These are phyloP conservation scores for Penicillium sp. DNA, from an alignment of 2,329 filamentous ascomycete genomes.

Conservation along the genomic window DNA sequence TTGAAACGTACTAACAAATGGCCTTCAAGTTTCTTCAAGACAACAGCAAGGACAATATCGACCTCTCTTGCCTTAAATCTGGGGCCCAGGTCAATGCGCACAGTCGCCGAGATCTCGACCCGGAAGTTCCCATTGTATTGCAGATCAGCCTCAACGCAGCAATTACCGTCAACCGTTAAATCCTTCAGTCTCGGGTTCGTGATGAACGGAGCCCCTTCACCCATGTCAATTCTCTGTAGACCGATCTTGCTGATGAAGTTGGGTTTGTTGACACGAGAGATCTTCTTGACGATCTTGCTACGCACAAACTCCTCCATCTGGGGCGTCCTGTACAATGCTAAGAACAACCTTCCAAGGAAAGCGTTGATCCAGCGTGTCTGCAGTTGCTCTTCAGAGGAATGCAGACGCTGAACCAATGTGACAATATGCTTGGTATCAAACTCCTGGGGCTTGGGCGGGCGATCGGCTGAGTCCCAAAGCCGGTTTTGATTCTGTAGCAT, in stretches of 20 bases:
- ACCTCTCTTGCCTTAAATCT: constrained; percentile 90
- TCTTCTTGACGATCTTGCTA: constrained; percentile 92
- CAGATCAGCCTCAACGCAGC: constrained; percentile 80
- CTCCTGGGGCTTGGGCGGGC: constrained; percentile 66
- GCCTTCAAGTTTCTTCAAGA: constrained; percentile 80
- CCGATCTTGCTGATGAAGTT: constrained; percentile 81
- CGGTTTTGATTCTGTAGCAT: constrained; percentile 81
- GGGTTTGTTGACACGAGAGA: constrained; percentile 87
- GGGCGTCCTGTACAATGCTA: constrained; percentile 80
- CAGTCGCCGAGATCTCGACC: constrained; percentile 87
- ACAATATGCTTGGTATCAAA: constrained; percentile 88
- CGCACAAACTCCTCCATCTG: constrained; percentile 77
- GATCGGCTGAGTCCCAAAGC: constrained; percentile 55
- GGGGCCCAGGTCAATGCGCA: constrained; percentile 82
- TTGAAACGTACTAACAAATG: constrained; percentile 85
- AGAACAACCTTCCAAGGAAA: constrained; percentile 80
- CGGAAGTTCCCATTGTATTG: constrained; percentile 87
- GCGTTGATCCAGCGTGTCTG: constrained; percentile 95
- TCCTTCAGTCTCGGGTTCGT: constrained; percentile 87
- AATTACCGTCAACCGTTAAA: constrained; percentile 86
- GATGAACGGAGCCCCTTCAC: constrained; percentile 81
- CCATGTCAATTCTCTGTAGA: constrained; percentile 81
- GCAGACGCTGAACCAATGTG: constrained; percentile 81
- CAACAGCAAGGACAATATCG: constrained; percentile 80
- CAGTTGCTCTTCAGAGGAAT: constrained; percentile 86